These are phyloP conservation scores for Lippia alba DNA, from an alignment of 305 asterid genomes.

Conservation along the genomic window DNA sequence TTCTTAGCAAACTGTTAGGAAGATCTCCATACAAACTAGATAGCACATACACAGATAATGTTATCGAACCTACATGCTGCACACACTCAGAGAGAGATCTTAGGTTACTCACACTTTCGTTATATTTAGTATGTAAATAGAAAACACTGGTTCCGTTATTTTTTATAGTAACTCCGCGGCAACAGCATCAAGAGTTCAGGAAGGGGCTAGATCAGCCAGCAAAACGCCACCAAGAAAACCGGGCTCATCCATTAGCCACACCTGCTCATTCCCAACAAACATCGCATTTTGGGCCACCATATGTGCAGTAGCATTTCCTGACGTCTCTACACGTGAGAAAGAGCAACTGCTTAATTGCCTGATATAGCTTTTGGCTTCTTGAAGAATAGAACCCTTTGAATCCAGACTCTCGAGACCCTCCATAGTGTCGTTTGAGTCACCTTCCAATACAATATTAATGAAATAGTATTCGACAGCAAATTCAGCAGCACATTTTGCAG, in stretches of 20 bases:
- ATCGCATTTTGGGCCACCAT: conserved; percentile 27
- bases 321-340: conserved; percentile 21
- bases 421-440: conserved; percentile 9
- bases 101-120: background rate
- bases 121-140: too few species aligned
- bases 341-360: conserved; percentile 24
- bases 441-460: conserved; percentile 20
- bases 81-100: background rate
- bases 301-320: conserved; percentile 30
- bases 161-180: too few species aligned
- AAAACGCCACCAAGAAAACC: conserved; percentile 22
- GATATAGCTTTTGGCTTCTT: conserved; percentile 1
- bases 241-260: conserved; percentile 32
- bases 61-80: background rate
- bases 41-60: too few species aligned
- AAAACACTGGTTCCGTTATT: background rate
- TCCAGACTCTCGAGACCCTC: conserved; percentile 8
- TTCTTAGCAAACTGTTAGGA: background rate
- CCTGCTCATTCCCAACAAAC: conserved; percentile 18
- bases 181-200: conserved; percentile 15
- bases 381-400: background rate
- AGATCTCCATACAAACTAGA: too few species aligned
- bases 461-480: conserved; percentile 18
- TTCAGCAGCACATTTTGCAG: conserved; percentile 30
- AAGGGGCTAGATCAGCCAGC: conserved; percentile 13